Evolutionary conservation across 441 rosid species (phyloP).

Genomic region (Viola pubescens): DNA sequence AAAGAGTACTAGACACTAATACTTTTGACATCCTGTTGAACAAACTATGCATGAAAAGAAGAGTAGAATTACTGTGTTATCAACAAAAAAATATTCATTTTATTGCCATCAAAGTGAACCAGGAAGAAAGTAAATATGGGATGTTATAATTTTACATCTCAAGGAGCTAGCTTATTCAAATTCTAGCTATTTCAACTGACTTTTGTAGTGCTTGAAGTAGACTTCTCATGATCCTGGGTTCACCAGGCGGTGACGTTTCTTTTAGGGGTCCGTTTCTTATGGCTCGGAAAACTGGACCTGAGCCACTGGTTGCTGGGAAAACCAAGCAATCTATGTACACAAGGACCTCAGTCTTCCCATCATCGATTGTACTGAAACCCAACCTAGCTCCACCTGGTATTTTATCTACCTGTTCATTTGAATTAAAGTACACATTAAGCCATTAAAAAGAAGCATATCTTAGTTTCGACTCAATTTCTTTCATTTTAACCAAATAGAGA

Average conservation of each 20-base stretch:
- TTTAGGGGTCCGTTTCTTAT: conserved; percentile 64
- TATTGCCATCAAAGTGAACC: neutral
- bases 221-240: conserved; percentile 90
- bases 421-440: conserved; percentile 4
- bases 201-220: conserved; percentile 63
- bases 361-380: conserved; percentile 70
- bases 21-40: neutral
- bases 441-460: neutral
- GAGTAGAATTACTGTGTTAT: neutral
- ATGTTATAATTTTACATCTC: conserved; percentile 3
- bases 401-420: conserved; percentile 56
- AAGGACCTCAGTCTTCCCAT: conserved; percentile 70
- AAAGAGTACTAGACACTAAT: neutral
- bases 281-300: conserved; percentile 68
- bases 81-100: neutral
- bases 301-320: conserved; percentile 39
- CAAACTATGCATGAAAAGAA: neutral
- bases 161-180: conserved; percentile 20
- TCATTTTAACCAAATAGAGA: neutral
- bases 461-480: neutral
- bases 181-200: conserved; percentile 58
- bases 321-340: conserved; percentile 86
- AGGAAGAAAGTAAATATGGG: neutral
- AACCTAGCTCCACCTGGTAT: conserved; percentile 78
- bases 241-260: conserved; percentile 70